Conservation (phyloP, 1,139 yeast genomes). For the Suhomyces kunorum region DNA sequence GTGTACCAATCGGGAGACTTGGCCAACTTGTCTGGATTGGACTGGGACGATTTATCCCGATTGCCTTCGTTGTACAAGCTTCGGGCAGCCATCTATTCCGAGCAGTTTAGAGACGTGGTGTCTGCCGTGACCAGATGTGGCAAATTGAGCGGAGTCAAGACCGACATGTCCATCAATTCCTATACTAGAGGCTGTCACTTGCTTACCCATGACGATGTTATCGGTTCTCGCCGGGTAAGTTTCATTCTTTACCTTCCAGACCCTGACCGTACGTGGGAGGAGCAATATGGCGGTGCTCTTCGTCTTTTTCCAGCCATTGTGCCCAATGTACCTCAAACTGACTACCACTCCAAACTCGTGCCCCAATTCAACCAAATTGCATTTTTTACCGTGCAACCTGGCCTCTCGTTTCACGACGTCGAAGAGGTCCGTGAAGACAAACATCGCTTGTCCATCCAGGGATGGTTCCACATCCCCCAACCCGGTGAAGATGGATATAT, state of each 20-base stretch:
- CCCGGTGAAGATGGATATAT: constrained; percentile 83
- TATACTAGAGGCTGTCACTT: constrained; percentile 93
- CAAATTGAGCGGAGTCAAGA: constrained; percentile 80
- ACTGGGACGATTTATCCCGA: constrained; percentile 70
- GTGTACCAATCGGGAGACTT: constrained; percentile 94
- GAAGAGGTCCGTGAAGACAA: constrained; percentile 93
- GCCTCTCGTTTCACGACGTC: constrained; percentile 94
- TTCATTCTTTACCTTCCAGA: constrained; percentile 91
- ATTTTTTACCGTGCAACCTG: constrained; percentile 94
- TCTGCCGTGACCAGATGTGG: constrained; percentile 87
- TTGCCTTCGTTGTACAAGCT: constrained; percentile 74
- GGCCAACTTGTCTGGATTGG: constrained; percentile 86
- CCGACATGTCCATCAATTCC: constrained; percentile 90
- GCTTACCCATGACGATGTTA: constrained; percentile 95
- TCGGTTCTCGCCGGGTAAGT: constrained; percentile 91
- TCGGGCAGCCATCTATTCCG: constrained; percentile 84
- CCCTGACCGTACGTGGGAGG: constrained; percentile 85
- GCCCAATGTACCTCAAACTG: constrained; percentile 88
- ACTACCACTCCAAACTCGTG: constrained; percentile 64
- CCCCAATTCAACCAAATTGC: constrained; percentile 97
- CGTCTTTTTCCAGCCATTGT: constrained; percentile 83
- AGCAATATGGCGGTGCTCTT: constrained; percentile 88
- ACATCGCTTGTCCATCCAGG: constrained; percentile 89
- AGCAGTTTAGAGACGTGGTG: constrained; percentile 79
- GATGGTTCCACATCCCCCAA: constrained; percentile 99